Base-by-base conservation (phyloP, 2,329 filamentous ascomycete species). In the Colletotrichum eleusines region DNA sequence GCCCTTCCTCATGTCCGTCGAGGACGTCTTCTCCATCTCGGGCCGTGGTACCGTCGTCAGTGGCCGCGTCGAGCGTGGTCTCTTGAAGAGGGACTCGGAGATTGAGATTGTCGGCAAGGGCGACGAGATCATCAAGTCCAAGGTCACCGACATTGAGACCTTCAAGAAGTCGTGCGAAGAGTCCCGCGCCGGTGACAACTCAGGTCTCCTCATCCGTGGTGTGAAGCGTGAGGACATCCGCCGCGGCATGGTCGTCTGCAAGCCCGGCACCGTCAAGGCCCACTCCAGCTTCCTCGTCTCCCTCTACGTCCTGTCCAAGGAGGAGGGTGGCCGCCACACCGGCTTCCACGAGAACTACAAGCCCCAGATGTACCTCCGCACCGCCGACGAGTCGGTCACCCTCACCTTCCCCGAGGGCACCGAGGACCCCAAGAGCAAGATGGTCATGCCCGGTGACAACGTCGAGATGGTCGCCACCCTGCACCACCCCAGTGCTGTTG, bases 121-220 rank as follows among this genome's bases (percentile, higher is more conserved):
- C 76, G 83, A 85, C 68, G 88, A 90, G 55, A 85, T 94, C 75
- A 93, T 98, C 88, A 98, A 97, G 91, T 98, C 96, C 83, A 98
- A 98, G 89, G 95, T 99, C 75, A 99, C 96, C 79, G 97, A 99
- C 80, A 98, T 99, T 76, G 96, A 99, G 88, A 99, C 95, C 75
- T 99, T 99, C 89, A 98, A 98, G 90, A 99, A 99, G 90, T 97
- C 94, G 60, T 98, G 96, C 84, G 95, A 98, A 70, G 94, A 97
- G 85, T 97, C 95, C 71, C 90, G 93, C 78, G 96, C 96, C 73
- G 96, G 96, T 83, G 96, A 99, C 85, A 99, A 98, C 91, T 98
- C 96, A 33, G 96, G 96, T 80, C 92, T 99, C 46, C 90, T 99
- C 65, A 92, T 99, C 83, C 94, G 96, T 85, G 95, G 96, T 88